phyloP scores from a whole-genome alignment of 2,329 filamentous ascomycete genomes.

The Aspergillus carbonarius region DNA sequence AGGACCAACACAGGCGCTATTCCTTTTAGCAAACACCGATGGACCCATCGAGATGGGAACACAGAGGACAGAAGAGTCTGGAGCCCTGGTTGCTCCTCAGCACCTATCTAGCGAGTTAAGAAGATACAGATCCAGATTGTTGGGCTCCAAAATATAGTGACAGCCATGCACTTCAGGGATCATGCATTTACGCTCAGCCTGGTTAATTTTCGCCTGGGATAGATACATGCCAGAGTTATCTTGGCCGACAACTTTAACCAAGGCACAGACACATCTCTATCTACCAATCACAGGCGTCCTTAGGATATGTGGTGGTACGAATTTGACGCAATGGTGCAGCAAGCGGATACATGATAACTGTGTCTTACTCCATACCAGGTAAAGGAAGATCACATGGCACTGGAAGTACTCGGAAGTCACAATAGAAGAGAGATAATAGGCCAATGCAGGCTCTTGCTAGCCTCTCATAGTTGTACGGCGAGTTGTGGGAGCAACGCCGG shows the following conservation, averaged over 20 bases:
- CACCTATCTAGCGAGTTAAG: not conserved
- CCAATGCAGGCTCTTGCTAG: not conserved
- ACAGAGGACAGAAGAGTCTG: not conserved
- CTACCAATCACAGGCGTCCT: not conserved
- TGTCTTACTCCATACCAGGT: not conserved
- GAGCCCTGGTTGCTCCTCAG: not conserved
- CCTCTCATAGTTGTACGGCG: not conserved
- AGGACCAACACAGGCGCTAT: not conserved
- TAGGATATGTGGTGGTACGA: not conserved
- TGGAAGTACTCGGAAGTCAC: not conserved
- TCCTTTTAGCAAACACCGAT: not conserved
- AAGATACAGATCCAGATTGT: not conserved
- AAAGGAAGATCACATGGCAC: constrained; percentile 4
- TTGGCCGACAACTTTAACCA: not conserved
- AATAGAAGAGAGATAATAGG: not conserved
- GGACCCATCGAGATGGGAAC: not conserved
- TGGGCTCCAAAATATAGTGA: constrained; percentile 1
- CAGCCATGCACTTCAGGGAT: not conserved
- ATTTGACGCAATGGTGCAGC: constrained; percentile 1
- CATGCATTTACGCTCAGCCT: not conserved
- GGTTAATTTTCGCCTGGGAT: not conserved
- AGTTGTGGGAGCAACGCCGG: not conserved
- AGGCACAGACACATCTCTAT: not conserved
- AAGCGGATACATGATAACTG: not conserved
- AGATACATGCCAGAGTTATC: not conserved